Percentiles rank a stretch among this genome's conserved stretches.
These are phyloP conservation scores for Pseudogymnoascus sp. DNA, from an alignment of 2,329 filamentous ascomycete species.

Conservation along the genomic window DNA sequence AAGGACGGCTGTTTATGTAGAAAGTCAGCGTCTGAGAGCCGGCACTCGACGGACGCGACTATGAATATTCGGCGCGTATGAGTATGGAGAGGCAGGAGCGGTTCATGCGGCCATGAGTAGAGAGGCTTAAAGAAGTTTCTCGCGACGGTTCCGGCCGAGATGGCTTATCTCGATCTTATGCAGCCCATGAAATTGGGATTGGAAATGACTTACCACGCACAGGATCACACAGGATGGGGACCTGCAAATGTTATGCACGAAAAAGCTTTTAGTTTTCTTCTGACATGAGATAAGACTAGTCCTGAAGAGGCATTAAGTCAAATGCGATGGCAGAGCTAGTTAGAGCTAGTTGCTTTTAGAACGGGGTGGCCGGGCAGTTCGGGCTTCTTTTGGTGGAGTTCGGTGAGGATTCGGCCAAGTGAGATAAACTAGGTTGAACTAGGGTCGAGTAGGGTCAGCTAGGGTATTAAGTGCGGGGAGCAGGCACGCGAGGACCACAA, in stretches of 20 bases:
- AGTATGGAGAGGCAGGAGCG: background rate
- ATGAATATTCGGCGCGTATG: background rate
- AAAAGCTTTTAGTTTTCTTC: conserved; percentile 6
- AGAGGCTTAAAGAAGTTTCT: conserved; percentile 8
- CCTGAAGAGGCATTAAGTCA: background rate
- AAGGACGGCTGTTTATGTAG: background rate
- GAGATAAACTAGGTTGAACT: background rate
- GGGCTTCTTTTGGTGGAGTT: background rate
- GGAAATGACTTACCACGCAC: conserved; percentile 5
- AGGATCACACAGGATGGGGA: background rate
- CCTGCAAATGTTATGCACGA: conserved; percentile 4
- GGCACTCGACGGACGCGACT: background rate
- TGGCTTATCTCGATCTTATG: conserved; percentile 8
- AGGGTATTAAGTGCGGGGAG: conserved; percentile 2
- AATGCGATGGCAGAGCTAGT: background rate
- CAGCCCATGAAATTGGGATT: conserved; percentile 5
- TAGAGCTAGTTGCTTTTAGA: background rate
- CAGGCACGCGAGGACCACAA: conserved; percentile 1
- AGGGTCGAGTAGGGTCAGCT: background rate
- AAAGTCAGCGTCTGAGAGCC: background rate
- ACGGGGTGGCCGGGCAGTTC: background rate
- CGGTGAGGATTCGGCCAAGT: background rate
- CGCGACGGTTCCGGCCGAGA: conserved; percentile 1
- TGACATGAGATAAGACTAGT: conserved; percentile 1
- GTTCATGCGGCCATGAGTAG: background rate